Evolutionary conservation across 768 basidiomycete species (phyloP).

Genomic region (Lactifluus hygrophoroides): DNA sequence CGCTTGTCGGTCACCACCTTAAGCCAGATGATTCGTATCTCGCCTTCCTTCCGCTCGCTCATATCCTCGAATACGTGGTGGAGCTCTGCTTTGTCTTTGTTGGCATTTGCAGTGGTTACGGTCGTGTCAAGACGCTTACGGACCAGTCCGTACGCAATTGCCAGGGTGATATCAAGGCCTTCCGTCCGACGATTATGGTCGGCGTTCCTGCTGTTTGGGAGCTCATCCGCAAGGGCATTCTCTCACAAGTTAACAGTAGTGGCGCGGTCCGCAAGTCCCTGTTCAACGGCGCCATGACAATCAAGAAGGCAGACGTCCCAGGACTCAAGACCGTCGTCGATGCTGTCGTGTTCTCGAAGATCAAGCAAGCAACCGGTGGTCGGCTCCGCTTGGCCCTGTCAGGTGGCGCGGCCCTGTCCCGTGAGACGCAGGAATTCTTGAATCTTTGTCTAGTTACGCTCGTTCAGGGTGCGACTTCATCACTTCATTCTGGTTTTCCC

Average conservation of each 20-base stretch:
- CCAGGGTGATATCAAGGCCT: conserved; percentile 77
- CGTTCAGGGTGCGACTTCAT: conserved; percentile 64
- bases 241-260: conserved; percentile 64
- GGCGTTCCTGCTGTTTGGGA: conserved; percentile 98
- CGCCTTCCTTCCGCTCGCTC: conserved; percentile 89
- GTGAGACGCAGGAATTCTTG: conserved; percentile 89
- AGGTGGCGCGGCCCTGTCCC: conserved; percentile 82
- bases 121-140: conserved; percentile 91
- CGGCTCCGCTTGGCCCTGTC: conserved; percentile 69
- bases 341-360: conserved; percentile 60
- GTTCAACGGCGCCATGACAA: conserved; percentile 69
- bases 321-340: conserved; percentile 63
- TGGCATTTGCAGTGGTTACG: conserved; percentile 82
- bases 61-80: conserved; percentile 93
- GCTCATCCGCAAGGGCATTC: conserved; percentile 90
- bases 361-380: conserved; percentile 82
- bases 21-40: conserved; percentile 58
- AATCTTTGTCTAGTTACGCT: conserved; percentile 69
- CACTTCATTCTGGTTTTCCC: not conserved
- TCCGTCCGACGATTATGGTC: conserved; percentile 83
- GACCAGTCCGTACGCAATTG: conserved; percentile 87
- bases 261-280: conserved; percentile 61
- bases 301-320: conserved; percentile 68
- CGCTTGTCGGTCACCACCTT: conserved; percentile 60
- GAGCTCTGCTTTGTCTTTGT: conserved; percentile 69